A percentile compares a stretch with the other conserved stretches of the same genome.
These are phyloP conservation scores for Yamadazyma friedrichii DNA, from an alignment of 1,139 yeast species.

Conservation along the genomic window DNA sequence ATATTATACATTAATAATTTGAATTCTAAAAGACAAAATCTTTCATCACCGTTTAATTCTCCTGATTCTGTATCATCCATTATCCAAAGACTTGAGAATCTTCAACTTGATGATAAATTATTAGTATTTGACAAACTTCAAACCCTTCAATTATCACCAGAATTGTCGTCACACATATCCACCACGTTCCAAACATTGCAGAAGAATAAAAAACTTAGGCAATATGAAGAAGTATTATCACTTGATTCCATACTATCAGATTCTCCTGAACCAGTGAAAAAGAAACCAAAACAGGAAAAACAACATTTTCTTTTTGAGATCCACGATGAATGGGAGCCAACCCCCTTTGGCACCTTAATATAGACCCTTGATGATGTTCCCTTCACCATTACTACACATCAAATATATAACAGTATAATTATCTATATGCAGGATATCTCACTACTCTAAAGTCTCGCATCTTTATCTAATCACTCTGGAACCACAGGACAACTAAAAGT, in stretches of 20 bases:
- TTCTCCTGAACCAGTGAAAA: constrained; percentile 7
- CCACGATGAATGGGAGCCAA: constrained; percentile 32
- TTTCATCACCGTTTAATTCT: neutral
- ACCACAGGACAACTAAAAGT: constrained; percentile 1
- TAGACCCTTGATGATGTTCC: too few species aligned
- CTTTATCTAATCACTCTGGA: constrained; percentile 4
- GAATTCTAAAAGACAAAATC: neutral
- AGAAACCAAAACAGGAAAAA: constrained; percentile 12
- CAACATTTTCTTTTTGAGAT: constrained; percentile 24
- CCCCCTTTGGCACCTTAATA: constrained; percentile 30
- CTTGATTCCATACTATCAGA: constrained; percentile 11
- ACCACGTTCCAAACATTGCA: neutral
- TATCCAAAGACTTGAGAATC: neutral
- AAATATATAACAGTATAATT: constrained; percentile 4
- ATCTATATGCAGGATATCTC: neutral
- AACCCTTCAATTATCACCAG: neutral
- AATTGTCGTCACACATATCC: neutral
- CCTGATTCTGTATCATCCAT: neutral
- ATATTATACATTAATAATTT: neutral
- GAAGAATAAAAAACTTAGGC: constrained; percentile 1
- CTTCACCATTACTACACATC: too few species aligned
- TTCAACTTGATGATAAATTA: neutral
- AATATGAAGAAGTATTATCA: constrained; percentile 5
- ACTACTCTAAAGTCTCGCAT: neutral
- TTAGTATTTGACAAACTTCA: neutral